Base-by-base conservation (phyloP, 1,284 basidiomycete species). In the Sutorius eximius region DNA sequence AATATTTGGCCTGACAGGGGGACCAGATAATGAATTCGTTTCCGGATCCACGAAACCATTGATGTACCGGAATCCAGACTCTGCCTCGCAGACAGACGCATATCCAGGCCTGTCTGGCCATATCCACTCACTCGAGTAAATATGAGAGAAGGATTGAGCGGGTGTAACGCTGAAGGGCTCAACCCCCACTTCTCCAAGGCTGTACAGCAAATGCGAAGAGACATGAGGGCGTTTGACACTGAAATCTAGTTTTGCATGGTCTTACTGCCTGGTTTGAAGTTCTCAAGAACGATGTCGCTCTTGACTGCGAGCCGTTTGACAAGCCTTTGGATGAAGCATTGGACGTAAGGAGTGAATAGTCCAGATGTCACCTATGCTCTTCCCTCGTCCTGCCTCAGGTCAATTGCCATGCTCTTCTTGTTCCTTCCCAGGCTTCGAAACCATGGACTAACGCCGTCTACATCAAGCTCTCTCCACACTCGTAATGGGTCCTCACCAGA, bases 81-180 rank as follows among this genome's bases (percentile, higher is more conserved):
- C 85, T 3, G 84, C 86, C 71, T 88, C 86, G 61, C 86, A 88
- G 3, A 88, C 85, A 2, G 85, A 84, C 3, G 86, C 86, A 57
- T 85, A 88, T 20, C 86, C 85, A 5, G 85, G 84, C 18, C 83
- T 1, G 83, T 87, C 61, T 87, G 86, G 5, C 86, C 86, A 61
- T 87, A 88, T 7, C 86, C 86, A 57, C 85, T 86, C 22, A 88
- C 83, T 32, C 86, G 82, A 2, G 86, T 87, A 69, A 84, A 87
- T 57, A 88, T 84, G 57, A 88, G 78, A 22, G 76, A 79, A 0
- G 85, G 82, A 54, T 87, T 87, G 51, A 77, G 73, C 9, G 75
- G 75, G 36, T 81, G 82, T 5, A 88, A 66, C 50, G 78, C 75
- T 15, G 70, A 70, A 5, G 85, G 85, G 2, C 83, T 84, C 34